Conservation (phyloP, 768 basidiomycete species). For the Rhodotorula paludigena region DNA sequence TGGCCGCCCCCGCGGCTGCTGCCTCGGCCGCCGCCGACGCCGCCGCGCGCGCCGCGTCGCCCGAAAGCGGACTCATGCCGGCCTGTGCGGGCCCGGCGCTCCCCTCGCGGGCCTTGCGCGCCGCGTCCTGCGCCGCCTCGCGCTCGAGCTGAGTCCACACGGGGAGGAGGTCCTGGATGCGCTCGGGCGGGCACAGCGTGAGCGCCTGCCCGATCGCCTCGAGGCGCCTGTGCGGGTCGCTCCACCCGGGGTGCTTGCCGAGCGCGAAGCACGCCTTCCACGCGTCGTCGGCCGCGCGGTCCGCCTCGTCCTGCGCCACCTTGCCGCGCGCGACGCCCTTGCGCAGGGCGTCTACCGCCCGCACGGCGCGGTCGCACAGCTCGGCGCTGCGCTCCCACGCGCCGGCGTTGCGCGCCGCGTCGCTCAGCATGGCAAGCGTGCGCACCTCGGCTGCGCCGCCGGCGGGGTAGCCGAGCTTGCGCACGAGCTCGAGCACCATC, state of each 20-base stretch:
- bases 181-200: slow-evolving; percentile 76
- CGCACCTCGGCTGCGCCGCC: slow-evolving; percentile 74
- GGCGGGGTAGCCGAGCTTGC: slow-evolving; percentile 72
- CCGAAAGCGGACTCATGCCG: neutral
- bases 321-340: slow-evolving; percentile 4
- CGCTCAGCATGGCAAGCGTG: slow-evolving; percentile 81
- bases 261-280: slow-evolving; percentile 88
- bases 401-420: slow-evolving; percentile 73
- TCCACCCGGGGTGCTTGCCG: slow-evolving; percentile 72
- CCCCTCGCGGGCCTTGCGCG: neutral
- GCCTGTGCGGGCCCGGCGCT: neutral
- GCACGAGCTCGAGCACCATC: slow-evolving; percentile 80
- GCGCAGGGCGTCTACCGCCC: slow-evolving; percentile 42
- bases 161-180: slow-evolving; percentile 67
- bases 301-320: slow-evolving; percentile 46
- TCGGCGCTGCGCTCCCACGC: slow-evolving; percentile 73
- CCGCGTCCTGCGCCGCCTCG: slow-evolving; percentile 48
- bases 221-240: slow-evolving; percentile 63
- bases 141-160: slow-evolving; percentile 72
- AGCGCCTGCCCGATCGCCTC: slow-evolving; percentile 71
- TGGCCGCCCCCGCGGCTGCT: slow-evolving; percentile 11
- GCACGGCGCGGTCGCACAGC: slow-evolving; percentile 66
- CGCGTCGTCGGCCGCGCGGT: slow-evolving; percentile 69
- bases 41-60: neutral
- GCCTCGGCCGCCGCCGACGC: neutral